A percentile compares a stretch with the other conserved stretches of the same genome.
These are phyloP conservation scores for Sanchytrium tribonematis DNA, from an alignment of 371 early-diverging fungal genomes.

Conservation along the genomic window DNA sequence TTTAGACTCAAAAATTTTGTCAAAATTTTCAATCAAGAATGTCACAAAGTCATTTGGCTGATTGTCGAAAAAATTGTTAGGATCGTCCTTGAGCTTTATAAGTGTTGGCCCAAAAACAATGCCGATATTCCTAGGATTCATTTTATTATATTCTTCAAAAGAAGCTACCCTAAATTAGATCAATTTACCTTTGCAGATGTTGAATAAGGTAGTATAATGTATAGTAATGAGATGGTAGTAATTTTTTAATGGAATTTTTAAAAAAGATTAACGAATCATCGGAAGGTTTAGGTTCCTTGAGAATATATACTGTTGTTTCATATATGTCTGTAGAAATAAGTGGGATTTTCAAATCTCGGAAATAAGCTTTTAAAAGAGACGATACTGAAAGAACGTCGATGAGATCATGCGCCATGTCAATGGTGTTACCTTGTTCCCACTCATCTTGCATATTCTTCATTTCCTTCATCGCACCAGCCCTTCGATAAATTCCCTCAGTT, in stretches of 20 bases:
- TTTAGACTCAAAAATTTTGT: background rate
- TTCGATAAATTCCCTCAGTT: background rate
- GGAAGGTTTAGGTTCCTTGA: background rate
- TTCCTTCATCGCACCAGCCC: constrained; percentile 1
- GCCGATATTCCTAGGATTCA: background rate
- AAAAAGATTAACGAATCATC: background rate
- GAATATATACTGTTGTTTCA: background rate
- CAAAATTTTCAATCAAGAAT: background rate
- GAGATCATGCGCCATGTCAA: background rate
- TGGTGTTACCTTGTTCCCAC: background rate
- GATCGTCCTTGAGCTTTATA: background rate
- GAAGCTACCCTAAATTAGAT: background rate
- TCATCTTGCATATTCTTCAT: background rate
- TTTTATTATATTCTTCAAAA: background rate
- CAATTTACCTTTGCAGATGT: background rate
- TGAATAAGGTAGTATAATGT: background rate
- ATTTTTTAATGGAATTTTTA: background rate
- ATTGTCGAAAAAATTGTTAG: background rate
- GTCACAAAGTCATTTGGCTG: background rate
- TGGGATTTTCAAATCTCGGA: background rate
- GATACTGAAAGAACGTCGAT: background rate
- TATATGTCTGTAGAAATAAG: background rate
- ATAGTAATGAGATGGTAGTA: background rate
- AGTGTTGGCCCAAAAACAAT: background rate
- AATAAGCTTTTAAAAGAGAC: background rate